A percentile compares a stretch with the other conserved stretches of the same genome.
Conservation (phyloP, 2,329 filamentous ascomycete genomes). For the Tricladium varicosporioides region DNA sequence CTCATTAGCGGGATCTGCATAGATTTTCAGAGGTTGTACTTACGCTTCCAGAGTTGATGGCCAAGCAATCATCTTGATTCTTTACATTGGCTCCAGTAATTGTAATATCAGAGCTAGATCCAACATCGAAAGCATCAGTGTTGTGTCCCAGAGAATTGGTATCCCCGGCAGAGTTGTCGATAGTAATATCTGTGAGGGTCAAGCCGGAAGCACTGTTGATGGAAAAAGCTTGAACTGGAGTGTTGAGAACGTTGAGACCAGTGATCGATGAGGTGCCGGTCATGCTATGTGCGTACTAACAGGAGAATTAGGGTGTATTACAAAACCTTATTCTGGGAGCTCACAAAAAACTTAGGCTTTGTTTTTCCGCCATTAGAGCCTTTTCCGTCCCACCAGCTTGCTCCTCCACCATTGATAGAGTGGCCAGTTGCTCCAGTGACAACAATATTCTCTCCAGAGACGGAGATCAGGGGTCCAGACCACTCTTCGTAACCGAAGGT, state of each 20-base stretch:
- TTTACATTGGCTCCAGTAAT: slow-evolving; percentile 50
- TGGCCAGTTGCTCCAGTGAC: slow-evolving; percentile 26
- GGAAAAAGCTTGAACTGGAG: slow-evolving; percentile 52
- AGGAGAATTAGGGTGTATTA: no score
- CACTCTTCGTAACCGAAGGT: slow-evolving; percentile 66
- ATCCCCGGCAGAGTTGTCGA: slow-evolving; percentile 58
- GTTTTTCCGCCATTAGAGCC: slow-evolving; percentile 57
- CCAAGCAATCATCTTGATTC: slow-evolving; percentile 59
- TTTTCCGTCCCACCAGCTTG: slow-evolving; percentile 55
- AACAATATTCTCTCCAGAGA: slow-evolving; percentile 26
- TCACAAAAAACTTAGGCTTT: slow-evolving; percentile 62
- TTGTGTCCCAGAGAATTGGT: slow-evolving; percentile 42
- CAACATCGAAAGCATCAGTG: slow-evolving; percentile 53
- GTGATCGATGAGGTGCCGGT: slow-evolving; percentile 47
- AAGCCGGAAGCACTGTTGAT: slow-evolving; percentile 43
- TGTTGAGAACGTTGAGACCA: slow-evolving; percentile 51
- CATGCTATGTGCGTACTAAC: slow-evolving; percentile 45
- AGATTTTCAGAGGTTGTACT: background rate
- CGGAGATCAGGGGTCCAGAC: slow-evolving; percentile 58
- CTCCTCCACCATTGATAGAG: slow-evolving; percentile 47
- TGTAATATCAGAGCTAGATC: slow-evolving; percentile 42
- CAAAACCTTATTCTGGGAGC: no score
- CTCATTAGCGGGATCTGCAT: slow-evolving; percentile 16
- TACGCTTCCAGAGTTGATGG: slow-evolving; percentile 50
- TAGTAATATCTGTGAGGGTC: slow-evolving; percentile 47